Base-by-base conservation (phyloP, 306 rosid genomes). In the Begonia fuchsioides region DNA sequence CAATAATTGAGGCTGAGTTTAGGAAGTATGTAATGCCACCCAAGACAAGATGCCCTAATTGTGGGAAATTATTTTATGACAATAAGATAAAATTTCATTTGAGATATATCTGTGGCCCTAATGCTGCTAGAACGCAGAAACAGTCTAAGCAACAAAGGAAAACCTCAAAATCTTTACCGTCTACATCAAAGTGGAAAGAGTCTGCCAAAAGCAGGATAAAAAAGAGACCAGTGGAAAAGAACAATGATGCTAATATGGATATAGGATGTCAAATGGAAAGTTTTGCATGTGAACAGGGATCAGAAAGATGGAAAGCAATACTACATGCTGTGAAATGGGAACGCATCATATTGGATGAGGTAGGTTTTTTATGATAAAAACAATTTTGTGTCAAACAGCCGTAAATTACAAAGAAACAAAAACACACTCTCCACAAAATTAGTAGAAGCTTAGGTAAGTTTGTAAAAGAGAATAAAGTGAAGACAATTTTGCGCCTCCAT, bases 281-380 rank as follows among this genome's bases (percentile, higher is more conserved):
- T 45, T 64, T 56, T 38, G 57, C 48, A 15, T 47, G 10, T 41
- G 49, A 10, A 53, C 44, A n/a, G 41, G 43, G 6, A 44, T 43
- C 43, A 12, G 41, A 19, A 13, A 54, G 51, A 26, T 73, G 53
- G 13, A 76, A 64, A 55, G 78, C 97, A 13, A 50, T 65, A 55
- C 56, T 84, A 54, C 95, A 83, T 72, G 60, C 74, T 61, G 77
- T 81, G 40, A 81, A 70, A 65, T 88, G 97, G 97, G 72, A 72
- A 35, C 79, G 97, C 41, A 68, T 88, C 61, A 84, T 88, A 66
- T 67, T 84, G 74, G 97, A 84, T 58, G 95, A 88, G 97, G 97
- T 88, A 69, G 68, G 38, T 57, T 32, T n/a, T 15, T 17, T 26
- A 26, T 3, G 3, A 26, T 26, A 1, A 26, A 26, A 26, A 26